Evolutionary conservation across 495 filamentous ascomycete genomes (phyloP).

Genomic region (Talaromyces adpressus): DNA sequence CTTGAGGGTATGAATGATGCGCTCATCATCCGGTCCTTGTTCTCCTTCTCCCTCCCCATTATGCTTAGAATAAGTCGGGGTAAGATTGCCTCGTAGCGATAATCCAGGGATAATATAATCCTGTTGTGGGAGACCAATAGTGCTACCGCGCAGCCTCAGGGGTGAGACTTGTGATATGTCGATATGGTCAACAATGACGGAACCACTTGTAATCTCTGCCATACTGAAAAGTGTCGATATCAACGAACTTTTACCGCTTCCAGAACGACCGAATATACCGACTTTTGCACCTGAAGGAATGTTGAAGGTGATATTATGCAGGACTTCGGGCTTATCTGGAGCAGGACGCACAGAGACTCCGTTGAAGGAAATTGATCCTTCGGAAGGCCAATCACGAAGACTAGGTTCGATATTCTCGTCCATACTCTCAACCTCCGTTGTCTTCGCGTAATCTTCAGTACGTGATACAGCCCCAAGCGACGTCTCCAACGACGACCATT

Average conservation of each 20-base stretch:
- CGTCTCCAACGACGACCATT: slow-evolving; percentile 42
- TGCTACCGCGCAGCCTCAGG: background rate
- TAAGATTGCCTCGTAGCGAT: background rate
- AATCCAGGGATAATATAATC: background rate
- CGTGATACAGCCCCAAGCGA: slow-evolving; percentile 35
- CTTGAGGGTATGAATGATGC: background rate
- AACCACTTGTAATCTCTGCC: slow-evolving; percentile 35
- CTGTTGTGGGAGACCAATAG: background rate
- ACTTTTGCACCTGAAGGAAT: slow-evolving; percentile 24
- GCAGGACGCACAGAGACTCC: background rate
- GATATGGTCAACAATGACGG: slow-evolving; percentile 39
- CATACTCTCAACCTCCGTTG: background rate
- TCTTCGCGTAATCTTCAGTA: background rate
- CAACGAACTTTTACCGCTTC: slow-evolving; percentile 42
- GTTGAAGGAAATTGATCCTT: background rate
- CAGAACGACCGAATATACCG: slow-evolving; percentile 27
- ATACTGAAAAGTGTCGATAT: slow-evolving; percentile 46
- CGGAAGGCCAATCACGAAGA: background rate
- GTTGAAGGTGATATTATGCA: slow-evolving; percentile 17
- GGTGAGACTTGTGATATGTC: slow-evolving; percentile 36
- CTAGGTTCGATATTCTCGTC: background rate
- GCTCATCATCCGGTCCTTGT: background rate
- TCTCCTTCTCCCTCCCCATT: background rate
- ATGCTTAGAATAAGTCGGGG: background rate
- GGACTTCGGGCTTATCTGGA: background rate